These are phyloP conservation scores for Cystobasidium sp. DNA, from an alignment of 1,284 basidiomycete species.

Conservation along the genomic window DNA sequence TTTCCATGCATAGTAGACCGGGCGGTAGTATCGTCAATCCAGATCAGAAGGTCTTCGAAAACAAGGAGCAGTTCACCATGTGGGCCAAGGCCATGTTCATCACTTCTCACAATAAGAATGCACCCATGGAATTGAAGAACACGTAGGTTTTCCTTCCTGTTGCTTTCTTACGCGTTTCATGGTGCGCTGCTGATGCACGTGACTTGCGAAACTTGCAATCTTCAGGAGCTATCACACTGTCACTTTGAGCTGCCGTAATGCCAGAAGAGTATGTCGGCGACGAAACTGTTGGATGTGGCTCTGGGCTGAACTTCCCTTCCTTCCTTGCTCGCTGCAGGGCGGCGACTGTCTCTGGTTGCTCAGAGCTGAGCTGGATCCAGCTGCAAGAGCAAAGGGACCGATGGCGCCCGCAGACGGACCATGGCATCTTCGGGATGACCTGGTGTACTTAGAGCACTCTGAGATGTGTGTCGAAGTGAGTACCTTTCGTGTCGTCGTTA, in stretches of 20 bases:
- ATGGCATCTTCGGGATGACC: background rate
- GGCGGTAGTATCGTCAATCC: background rate
- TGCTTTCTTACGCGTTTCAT: background rate
- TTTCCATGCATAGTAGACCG: background rate
- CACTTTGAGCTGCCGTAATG: conserved; percentile 25
- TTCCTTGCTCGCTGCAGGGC: conserved; percentile 1
- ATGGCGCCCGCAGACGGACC: background rate
- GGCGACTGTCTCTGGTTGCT: conserved; percentile 6
- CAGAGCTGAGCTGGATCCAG: background rate
- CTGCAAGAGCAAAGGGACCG: background rate
- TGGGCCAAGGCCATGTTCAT: conserved; percentile 19
- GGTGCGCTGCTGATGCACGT: background rate
- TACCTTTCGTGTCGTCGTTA: background rate
- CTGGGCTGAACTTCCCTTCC: background rate
- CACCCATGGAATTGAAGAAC: conserved; percentile 30
- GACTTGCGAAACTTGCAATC: background rate
- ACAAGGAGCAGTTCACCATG: conserved; percentile 4
- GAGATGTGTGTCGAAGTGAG: background rate
- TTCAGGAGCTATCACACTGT: conserved; percentile 11
- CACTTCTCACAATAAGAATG: conserved; percentile 5
- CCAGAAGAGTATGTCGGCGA: background rate
- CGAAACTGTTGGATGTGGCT: background rate
- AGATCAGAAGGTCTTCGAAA: conserved; percentile 16
- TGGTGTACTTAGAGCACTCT: background rate
- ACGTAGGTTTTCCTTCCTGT: conserved; percentile 6